Base-by-base conservation (phyloP, 257 asterid genomes). In the Solanum pimpinellifolium region DNA sequence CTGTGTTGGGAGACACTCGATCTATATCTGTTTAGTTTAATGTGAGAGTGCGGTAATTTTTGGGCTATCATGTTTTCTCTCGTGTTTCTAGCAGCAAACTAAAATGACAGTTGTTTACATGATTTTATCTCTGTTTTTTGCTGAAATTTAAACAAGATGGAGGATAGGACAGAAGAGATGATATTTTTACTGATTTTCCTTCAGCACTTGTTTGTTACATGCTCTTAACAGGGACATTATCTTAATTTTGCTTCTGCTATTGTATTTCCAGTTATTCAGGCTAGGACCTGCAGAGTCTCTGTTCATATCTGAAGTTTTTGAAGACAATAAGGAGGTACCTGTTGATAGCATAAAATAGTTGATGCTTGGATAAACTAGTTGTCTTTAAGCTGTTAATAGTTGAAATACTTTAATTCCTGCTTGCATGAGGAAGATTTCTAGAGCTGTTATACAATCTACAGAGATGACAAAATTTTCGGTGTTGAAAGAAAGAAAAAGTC, bases 291-390 rank as follows among this genome's bases (percentile, higher is more conserved):
- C 82, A 83, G 97, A 93, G 80, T 95, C 95, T 33, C 89, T 96
- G 75, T 96, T 98, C 90, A 89, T 94, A 65, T 89, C 95, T 76
- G 99, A 91, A 88, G 96, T 93, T 89, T 89, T 92, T 42, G 97
- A 91, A 89, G 84, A 78, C 87, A 91, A 90, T 88, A 93, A 93
- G 88, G 98, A 95, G 99, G 99, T 80, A 80, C 46, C 11, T 80
- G 18, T 49, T 80, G 44, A 29, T 47, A 18, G 85, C 69, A 3
- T 80, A 46, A 47, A 46, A 29, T 18, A 47, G 9, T 49, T 80
- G 44, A 49, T 49, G 68, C 35, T 80, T 80, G 68, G 85, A 49
- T 29, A 29, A 13, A 47, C 29, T 80, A 16, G 85, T 18, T 80
- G 21, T 80, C n/a, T 27, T 47, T 31, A 47, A 47, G 44, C 85